A percentile compares a stretch with the other conserved stretches of the same genome.
phyloP scores from a whole-genome alignment of 1,284 basidiomycete genomes.

The Trichosporon faecale region DNA sequence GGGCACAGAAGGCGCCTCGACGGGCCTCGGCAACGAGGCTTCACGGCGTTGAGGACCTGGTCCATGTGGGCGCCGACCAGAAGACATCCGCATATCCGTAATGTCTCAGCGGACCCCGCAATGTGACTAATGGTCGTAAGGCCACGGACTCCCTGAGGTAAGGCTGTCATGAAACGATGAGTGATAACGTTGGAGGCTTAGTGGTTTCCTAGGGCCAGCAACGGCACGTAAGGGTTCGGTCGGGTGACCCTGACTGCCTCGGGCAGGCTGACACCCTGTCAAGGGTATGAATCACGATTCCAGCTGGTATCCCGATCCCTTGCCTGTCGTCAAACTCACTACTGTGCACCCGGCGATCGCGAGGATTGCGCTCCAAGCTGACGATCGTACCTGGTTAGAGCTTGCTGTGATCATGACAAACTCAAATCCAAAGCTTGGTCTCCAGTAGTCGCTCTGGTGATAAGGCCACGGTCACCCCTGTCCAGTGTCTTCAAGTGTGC shows the following conservation, averaged over 20 bases:
- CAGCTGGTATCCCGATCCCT: not conserved
- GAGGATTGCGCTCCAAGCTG: not conserved
- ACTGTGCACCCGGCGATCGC: not conserved
- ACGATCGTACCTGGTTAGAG: not conserved
- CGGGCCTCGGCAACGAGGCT: not conserved
- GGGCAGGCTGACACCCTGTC: not conserved
- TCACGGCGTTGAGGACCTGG: not conserved
- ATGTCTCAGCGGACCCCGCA: not conserved
- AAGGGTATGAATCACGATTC: not conserved
- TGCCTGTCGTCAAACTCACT: not conserved
- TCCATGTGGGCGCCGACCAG: not conserved
- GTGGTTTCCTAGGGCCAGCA: slow-evolving; percentile 7
- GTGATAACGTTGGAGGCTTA: not conserved
- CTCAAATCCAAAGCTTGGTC: not conserved
- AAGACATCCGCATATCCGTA: not conserved
- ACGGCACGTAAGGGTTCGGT: not conserved
- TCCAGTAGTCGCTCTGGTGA: not conserved
- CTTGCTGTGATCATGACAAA: not conserved
- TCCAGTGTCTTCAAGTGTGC: not conserved
- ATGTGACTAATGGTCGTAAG: not conserved
- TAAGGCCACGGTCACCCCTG: not conserved
- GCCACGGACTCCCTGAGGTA: not conserved
- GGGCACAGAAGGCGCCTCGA: too few relatives aligned
- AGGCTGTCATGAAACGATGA: not conserved
- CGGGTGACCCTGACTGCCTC: not conserved